These are phyloP conservation scores for Salvia sclarea DNA, from an alignment of 305 asterid species.

Conservation along the genomic window DNA sequence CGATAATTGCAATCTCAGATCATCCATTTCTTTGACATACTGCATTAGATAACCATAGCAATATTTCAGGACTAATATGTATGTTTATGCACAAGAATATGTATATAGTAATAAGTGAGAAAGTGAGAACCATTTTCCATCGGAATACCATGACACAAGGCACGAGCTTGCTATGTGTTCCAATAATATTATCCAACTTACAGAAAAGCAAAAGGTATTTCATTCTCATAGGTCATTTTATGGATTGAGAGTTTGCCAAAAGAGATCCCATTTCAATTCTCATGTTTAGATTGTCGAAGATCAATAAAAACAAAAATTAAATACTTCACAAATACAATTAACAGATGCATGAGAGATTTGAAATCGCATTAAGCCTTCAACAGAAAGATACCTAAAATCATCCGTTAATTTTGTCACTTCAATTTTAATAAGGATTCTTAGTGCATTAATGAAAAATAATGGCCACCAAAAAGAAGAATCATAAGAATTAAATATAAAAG, in stretches of 20 bases:
- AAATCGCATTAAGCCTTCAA: background rate
- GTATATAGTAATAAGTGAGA: background rate
- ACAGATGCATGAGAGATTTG: background rate
- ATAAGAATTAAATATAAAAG: background rate
- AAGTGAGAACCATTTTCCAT: background rate
- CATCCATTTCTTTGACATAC: constrained; percentile 73
- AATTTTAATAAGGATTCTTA: background rate
- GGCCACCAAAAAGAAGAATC: background rate
- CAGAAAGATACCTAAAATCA: background rate
- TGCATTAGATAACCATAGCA: constrained; percentile 28
- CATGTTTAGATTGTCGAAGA: background rate
- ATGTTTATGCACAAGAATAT: background rate
- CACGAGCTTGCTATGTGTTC: background rate
- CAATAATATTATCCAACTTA: background rate
- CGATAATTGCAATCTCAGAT: constrained; percentile 66
- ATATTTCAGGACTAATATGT: background rate
- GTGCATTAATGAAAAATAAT: background rate
- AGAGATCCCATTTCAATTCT: background rate
- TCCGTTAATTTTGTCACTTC: background rate
- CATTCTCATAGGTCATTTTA: background rate
- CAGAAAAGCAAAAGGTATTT: background rate
- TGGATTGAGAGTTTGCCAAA: background rate
- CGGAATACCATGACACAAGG: background rate
- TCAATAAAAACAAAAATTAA: background rate
- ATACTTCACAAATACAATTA: background rate